Evolutionary conservation across 192 early-diverging fungal genomes (phyloP), one percentile per base, ranked within the genome.

Genomic region (Coemansia sp.): DNA sequence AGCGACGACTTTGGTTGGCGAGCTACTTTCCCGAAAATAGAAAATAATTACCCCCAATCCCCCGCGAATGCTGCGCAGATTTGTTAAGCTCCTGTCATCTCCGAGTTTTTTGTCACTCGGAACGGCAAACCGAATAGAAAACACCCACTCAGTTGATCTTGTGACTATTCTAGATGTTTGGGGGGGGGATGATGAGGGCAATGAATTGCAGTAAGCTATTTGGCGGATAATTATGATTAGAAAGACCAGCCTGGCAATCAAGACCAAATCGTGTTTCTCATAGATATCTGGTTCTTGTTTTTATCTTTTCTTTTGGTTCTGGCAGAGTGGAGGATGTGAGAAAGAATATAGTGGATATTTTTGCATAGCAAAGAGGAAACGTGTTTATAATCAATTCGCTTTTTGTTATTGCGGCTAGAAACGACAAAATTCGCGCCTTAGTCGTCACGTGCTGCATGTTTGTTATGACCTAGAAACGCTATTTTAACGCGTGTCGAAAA

Each of bases 261-360:
- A 29, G 11, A 15, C 24, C 10, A 33, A 16, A 57, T n/a, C 16
- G 31, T 16, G 3, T n/a, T 34, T 33, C 16, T 36, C 43, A 16
- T 44, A 44, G 3, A 12, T 44, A 16, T 53, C 24, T 53, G 52
- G 31, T 3, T 24, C 5, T 18, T 18, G 18, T 15, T 13, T 33
- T 60, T 34, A 8, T 24, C 5, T 18, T 18, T 36, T 15, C 5
- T 33, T 60, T 34, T n/a, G 15, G 33, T 36, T 60, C 16, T 60
- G 57, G 57, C 55, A 31, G 55, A 33, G 55, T 57, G 55, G 55
- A 57, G 29, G 55, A 57, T 10, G 49, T 24, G n/a, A 8, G 20
- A 52, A 24, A 20, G 20, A 52, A 1, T 22, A 1, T 52, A 3
- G 49, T 22, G 49, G 49, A n/a, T 47, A 47, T 16, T 47, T 15